These are phyloP conservation scores for Paramecium pentaurelia DNA, from an alignment of 73 alveolate genomes.

Conservation along the genomic window DNA sequence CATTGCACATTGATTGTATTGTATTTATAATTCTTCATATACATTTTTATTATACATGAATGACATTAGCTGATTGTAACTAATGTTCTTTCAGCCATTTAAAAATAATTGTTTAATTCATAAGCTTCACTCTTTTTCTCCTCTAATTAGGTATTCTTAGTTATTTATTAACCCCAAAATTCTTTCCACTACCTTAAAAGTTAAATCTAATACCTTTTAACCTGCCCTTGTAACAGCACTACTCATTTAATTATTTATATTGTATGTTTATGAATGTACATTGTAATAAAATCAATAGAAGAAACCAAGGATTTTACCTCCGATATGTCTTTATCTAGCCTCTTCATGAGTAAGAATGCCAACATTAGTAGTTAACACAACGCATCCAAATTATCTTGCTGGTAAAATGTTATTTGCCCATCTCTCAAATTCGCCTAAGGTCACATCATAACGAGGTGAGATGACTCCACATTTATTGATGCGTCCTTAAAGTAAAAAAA, in stretches of 20 bases:
- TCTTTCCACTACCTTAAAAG: conserved; percentile 23
- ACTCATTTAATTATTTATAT: neutral
- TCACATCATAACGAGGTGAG: conserved; percentile 95
- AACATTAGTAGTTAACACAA: conserved; percentile 93
- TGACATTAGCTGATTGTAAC: neutral
- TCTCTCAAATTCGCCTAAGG: conserved; percentile 78
- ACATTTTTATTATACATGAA: neutral
- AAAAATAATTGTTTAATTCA: neutral
- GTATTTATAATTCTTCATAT: neutral
- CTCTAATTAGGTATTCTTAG: conserved; percentile 1
- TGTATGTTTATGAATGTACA: conserved; percentile 17
- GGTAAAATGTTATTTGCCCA: conserved; percentile 87
- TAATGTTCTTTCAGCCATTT: conserved; percentile 22
- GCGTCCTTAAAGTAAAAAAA: conserved; percentile 67
- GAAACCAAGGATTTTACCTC: conserved; percentile 98
- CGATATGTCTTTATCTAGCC: conserved; percentile 93
- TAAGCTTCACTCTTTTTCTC: neutral
- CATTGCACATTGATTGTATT: neutral
- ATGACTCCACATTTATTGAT: conserved; percentile 97
- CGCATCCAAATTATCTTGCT: conserved; percentile 95
- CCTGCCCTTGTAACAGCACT: conserved; percentile 45
- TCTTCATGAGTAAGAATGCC: conserved; percentile 87
- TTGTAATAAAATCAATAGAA: conserved; percentile 81
- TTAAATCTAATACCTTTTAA: neutral
- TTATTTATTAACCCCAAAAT: neutral